Base-by-base conservation (phyloP, 83 land plant genomes). In the Picea abies region DNA sequence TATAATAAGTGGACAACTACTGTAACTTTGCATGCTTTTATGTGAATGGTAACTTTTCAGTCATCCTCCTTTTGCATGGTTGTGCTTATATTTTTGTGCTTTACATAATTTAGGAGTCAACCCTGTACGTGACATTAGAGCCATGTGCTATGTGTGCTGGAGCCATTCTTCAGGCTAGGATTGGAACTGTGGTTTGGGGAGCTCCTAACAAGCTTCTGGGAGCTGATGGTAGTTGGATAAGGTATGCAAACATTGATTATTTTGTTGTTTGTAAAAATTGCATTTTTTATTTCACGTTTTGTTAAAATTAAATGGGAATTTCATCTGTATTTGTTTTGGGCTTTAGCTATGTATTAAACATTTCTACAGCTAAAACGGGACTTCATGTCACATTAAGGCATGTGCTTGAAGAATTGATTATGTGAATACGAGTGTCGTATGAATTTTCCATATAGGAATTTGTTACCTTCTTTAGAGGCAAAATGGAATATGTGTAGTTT, bases 111-210 rank as follows among this genome's bases (percentile, higher is more conserved):
- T 80, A 96, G 98, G 99, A 93, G 37, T 84, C 95, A 63, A 96
- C 96, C 66, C 89, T 96, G 32, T 96, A 96, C 82, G 97, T 96
- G 78, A 96, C 99, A 44, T 90, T 96, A 60, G 99, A 96, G 88
- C 99, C 99, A 69, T 96, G 99, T 85, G 87, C 99, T 0, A 96
- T 96, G 99, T 96, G 99, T 87, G 99, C 97, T 63, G 99, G 99
- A 58, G 99, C 97, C 75, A 91, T 96, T 83, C 90, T 95, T 62
- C 99, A 96, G 88, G 92, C 94, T 47, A 89, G 99, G 70, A 85
- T 96, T 39, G 90, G 89, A 49, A 84, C 86, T 26, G 79, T 96
- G 52, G 99, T 96, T 29, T 96, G 96, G 96, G 99, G 99, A 82
- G 93, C 97, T 25, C 97, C 92, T 22, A 96, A 94, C 81, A 90